These are phyloP conservation scores for Gonium pectorale DNA, from an alignment of 139 green algal genomes.

Conservation along the genomic window DNA sequence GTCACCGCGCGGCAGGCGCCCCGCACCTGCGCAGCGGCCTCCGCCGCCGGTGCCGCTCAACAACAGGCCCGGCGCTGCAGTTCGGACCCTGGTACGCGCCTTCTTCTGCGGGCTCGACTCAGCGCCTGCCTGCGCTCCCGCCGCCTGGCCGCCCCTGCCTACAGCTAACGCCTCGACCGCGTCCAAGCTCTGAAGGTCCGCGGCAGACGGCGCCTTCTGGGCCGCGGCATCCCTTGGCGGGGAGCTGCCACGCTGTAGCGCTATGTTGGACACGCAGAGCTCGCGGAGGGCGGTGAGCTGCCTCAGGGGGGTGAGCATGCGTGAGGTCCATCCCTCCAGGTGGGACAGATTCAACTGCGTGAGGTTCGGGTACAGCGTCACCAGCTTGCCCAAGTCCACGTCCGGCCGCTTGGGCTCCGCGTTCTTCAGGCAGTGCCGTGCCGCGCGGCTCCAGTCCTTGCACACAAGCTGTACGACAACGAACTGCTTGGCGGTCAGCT, in stretches of 20 bases:
- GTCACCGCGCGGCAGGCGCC: too few relatives aligned
- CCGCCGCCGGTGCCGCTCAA: too few relatives aligned
- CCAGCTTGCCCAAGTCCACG: slow-evolving; percentile 27
- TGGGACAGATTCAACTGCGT: slow-evolving; percentile 41
- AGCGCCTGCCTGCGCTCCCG: too few relatives aligned
- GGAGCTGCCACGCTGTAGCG: not conserved
- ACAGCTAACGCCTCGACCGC: too few relatives aligned
- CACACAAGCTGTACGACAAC: slow-evolving; percentile 43
- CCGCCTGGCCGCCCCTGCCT: too few relatives aligned
- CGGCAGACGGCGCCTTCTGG: too few relatives aligned
- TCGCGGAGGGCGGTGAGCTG: slow-evolving; percentile 34
- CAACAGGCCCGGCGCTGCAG: too few relatives aligned
- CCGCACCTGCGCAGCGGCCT: too few relatives aligned
- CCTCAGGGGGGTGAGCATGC: slow-evolving; percentile 20
- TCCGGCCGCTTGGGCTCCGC: slow-evolving; percentile 25
- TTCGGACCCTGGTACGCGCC: too few relatives aligned
- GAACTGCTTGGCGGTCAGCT: slow-evolving; percentile 22
- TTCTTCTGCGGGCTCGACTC: too few relatives aligned
- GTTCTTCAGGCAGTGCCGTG: slow-evolving; percentile 35
- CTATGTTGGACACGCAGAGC: slow-evolving; percentile 38
- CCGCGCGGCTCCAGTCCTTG: slow-evolving; percentile 33
- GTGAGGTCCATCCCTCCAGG: slow-evolving; percentile 26
- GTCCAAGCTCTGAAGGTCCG: too few relatives aligned
- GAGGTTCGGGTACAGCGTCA: slow-evolving; percentile 28
- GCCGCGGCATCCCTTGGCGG: too few relatives aligned